phyloP scores from a whole-genome alignment of 495 filamentous ascomycete genomes.

The Astrocystis sublimbata region DNA sequence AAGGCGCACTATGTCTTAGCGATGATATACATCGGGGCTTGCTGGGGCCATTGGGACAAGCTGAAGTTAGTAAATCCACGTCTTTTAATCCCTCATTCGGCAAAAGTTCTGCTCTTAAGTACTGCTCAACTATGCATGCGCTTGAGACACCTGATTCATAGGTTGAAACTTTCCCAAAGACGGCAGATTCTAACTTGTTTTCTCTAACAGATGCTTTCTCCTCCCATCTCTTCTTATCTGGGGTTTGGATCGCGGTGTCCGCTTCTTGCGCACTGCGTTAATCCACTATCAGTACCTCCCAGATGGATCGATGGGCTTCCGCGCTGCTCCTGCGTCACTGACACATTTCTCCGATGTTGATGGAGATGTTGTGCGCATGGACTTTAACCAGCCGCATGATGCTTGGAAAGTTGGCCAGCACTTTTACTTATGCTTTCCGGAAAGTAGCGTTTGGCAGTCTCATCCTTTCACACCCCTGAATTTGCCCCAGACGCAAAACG shows the following conservation, averaged over 20 bases:
- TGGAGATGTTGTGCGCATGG: constrained; percentile 57
- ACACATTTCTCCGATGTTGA: constrained; percentile 50
- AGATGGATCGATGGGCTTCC: constrained; percentile 46
- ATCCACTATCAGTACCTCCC: constrained; percentile 52
- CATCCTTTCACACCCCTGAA: constrained; percentile 67
- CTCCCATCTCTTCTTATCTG: constrained; percentile 60
- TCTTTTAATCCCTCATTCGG: no score
- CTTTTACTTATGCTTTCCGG: constrained; percentile 64
- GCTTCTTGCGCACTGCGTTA: constrained; percentile 51
- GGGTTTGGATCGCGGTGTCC: constrained; percentile 54
- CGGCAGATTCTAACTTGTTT: no score
- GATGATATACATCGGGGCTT: constrained; percentile 64
- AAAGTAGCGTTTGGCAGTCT: constrained; percentile 62
- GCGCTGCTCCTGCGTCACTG: constrained; percentile 49
- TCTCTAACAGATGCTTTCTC: no score
- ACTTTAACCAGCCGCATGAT: constrained; percentile 56
- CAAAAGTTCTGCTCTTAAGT: no score
- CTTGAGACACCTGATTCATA: no score
- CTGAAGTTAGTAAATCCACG: no score
- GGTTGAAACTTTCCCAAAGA: no score
- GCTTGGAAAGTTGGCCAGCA: constrained; percentile 65
- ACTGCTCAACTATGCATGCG: no score
- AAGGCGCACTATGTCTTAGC: constrained; percentile 65
- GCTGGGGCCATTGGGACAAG: constrained; percentile 67
- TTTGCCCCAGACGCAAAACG: constrained; percentile 40